Percentiles rank a stretch among this genome's conserved stretches.
phyloP scores from a whole-genome alignment of 2,329 filamentous ascomycete species.

The Ophiostoma ips region DNA sequence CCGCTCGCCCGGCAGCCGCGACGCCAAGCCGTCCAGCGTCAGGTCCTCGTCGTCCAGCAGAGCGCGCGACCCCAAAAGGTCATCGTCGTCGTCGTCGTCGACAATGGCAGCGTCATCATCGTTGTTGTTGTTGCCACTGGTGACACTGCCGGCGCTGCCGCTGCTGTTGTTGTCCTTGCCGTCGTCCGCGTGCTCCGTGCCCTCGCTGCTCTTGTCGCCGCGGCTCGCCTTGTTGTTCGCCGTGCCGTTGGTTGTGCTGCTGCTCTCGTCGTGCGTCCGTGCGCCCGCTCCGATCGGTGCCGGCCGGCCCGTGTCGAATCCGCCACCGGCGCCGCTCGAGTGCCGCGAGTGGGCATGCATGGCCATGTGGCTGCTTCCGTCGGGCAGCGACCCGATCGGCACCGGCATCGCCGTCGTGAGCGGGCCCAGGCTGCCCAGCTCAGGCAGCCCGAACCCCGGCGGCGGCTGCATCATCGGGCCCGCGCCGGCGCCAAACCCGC shows the following conservation, averaged over 20 bases:
- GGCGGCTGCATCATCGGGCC: conserved; percentile 1
- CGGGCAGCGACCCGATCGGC: background rate
- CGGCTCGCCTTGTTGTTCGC: too few species aligned
- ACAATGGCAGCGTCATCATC: background rate
- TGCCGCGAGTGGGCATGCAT: background rate
- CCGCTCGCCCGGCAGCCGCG: background rate
- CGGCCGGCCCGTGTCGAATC: background rate
- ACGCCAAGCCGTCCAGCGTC: background rate
- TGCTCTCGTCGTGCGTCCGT: background rate
- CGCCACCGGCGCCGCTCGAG: background rate
- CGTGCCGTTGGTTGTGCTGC: too few species aligned
- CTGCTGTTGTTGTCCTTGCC: background rate
- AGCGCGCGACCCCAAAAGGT: conserved; percentile 77
- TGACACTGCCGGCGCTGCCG: too few species aligned
- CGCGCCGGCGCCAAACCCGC: background rate
- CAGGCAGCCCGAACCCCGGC: background rate
- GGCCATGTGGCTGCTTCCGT: background rate
- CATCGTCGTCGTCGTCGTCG: background rate
- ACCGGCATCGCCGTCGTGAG: background rate
- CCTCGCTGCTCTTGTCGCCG: background rate
- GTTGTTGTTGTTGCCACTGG: background rate
- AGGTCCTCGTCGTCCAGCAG: conserved; percentile 51
- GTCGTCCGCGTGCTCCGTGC: too few species aligned
- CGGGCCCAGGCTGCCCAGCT: background rate
- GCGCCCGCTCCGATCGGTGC: background rate